These are phyloP conservation scores for Peniophora sp. DNA, from an alignment of 1,284 basidiomycete species.

Conservation along the genomic window DNA sequence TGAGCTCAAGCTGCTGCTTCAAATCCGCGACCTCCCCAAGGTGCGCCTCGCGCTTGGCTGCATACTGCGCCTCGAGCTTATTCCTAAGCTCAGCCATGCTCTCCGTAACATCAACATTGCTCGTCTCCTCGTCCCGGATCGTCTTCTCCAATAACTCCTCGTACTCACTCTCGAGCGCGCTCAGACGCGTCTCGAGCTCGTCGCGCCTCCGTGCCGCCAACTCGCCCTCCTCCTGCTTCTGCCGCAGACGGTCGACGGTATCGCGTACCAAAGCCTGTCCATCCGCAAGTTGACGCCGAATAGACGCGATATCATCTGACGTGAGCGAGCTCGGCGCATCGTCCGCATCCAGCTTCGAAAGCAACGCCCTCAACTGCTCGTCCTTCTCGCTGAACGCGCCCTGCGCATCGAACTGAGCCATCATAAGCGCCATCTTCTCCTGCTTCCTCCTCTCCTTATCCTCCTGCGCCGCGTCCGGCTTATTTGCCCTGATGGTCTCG, in stretches of 20 bases:
- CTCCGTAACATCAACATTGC: slow-evolving; percentile 72
- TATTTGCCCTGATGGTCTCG: slow-evolving; percentile 69
- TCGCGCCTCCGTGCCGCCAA: slow-evolving; percentile 77
- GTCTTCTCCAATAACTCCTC: slow-evolving; percentile 93
- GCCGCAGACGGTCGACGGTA: slow-evolving; percentile 82
- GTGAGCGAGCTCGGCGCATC: slow-evolving; percentile 50
- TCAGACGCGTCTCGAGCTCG: slow-evolving; percentile 82
- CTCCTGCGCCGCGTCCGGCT: slow-evolving; percentile 83
- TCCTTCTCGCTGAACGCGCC: slow-evolving; percentile 91
- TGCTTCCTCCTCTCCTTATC: slow-evolving; percentile 99
- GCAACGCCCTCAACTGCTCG: slow-evolving; percentile 79
- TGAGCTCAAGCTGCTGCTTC: slow-evolving; percentile 87
- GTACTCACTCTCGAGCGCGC: slow-evolving; percentile 85
- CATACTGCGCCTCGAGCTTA: slow-evolving; percentile 93
- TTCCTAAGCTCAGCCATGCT: slow-evolving; percentile 88
- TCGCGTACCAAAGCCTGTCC: slow-evolving; percentile 83
- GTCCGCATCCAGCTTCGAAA: slow-evolving; percentile 75
- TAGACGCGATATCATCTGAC: slow-evolving; percentile 69
- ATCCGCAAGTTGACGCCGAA: slow-evolving; percentile 86
- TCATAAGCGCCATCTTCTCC: slow-evolving; percentile 99
- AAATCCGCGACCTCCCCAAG: slow-evolving; percentile 83
- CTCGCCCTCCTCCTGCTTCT: slow-evolving; percentile 90
- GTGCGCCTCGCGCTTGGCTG: slow-evolving; percentile 87
- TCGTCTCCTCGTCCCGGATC: slow-evolving; percentile 76
- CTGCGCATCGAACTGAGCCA: slow-evolving; percentile 97